Evolutionary conservation across 176 grass and related monocot genomes (phyloP), one percentile per base, ranked within the genome.

Genomic region (Oryza nivara): DNA sequence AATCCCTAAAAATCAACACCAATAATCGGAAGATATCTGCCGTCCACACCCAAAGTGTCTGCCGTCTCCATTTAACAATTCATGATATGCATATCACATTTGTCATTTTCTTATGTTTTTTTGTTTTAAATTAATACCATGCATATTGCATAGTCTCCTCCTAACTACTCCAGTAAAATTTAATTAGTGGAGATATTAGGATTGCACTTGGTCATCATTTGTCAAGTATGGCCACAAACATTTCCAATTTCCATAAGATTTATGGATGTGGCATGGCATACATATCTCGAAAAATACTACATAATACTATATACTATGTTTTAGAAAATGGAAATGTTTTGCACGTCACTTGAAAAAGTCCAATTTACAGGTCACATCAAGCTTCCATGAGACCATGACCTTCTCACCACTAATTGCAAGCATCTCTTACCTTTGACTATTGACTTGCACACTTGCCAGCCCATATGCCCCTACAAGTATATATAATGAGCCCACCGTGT

Each of bases 351-450:
- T 23, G 20, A 28, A n/a, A 63, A 63, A 63, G 20, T 63, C 58
- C 58, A 63, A 63, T 63, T 63, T 63, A 63, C 58, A 63, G 58
- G 58, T 63, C 58, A 9, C 58, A 63, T 23, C 2, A 63, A 63
- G 68, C 28, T 72, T 72, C 68, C 44, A 79, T 41, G 40, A 41
- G 40, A 41, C 40, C 40, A 41, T 66, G 79, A 70, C 6, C 73
- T 9, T 56, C 5, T 48, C 61, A 20, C 40, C 69, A 74, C 28
- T 68, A 75, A 81, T 75, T 65, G 67, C 10, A 76, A 73, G 74
- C 75, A 83, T 73, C 80, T 83, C 45, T 76, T 71, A 11, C 67
- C 86, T 78, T 83, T 89, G 89, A 81, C 86, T 78, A 54, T 86
- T 89, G 83, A 78, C 86, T 83, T 64, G 68, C 77, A 75, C 46